phyloP scores from a whole-genome alignment of 352 stramenopile species.

The Albugo laibachii region DNA sequence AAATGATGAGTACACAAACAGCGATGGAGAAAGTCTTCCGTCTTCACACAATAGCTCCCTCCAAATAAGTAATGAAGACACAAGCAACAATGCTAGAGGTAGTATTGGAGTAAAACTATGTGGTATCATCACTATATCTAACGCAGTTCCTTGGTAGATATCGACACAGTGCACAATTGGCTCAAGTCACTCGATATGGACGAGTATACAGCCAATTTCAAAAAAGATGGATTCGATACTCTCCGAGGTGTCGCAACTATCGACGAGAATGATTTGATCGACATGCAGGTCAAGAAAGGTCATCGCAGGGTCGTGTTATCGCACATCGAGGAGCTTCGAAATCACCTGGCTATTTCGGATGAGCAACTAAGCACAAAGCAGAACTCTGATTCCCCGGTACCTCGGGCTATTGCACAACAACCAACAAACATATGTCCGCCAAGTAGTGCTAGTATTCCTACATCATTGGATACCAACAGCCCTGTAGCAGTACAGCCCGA shows the following conservation, averaged over 20 bases:
- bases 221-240: conserved; percentile 77
- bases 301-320: conserved; percentile 67
- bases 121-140: too few relatives aligned
- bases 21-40: conserved; percentile 7
- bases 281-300: conserved; percentile 80
- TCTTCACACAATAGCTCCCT: too few relatives aligned
- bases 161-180: conserved; percentile 65
- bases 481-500: too few relatives aligned
- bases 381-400: conserved; percentile 49
- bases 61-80: too few relatives aligned
- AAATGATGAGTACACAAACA: conserved; percentile 59
- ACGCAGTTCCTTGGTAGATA: conserved; percentile 16
- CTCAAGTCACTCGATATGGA: conserved; percentile 77
- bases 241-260: conserved; percentile 69
- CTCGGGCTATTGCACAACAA: conserved; percentile 49
- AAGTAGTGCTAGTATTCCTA: conserved; percentile 4
- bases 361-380: conserved; percentile 29
- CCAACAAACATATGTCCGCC: conserved; percentile 29
- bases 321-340: conserved; percentile 69
- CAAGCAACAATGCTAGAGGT: too few relatives aligned
- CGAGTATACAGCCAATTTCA: conserved; percentile 74
- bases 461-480: too few relatives aligned
- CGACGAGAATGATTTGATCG: conserved; percentile 70
- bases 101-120: too few relatives aligned
- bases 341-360: conserved; percentile 38